phyloP scores from a whole-genome alignment of 2,329 filamentous ascomycete genomes.

The Sclerotinia glacialis region DNA sequence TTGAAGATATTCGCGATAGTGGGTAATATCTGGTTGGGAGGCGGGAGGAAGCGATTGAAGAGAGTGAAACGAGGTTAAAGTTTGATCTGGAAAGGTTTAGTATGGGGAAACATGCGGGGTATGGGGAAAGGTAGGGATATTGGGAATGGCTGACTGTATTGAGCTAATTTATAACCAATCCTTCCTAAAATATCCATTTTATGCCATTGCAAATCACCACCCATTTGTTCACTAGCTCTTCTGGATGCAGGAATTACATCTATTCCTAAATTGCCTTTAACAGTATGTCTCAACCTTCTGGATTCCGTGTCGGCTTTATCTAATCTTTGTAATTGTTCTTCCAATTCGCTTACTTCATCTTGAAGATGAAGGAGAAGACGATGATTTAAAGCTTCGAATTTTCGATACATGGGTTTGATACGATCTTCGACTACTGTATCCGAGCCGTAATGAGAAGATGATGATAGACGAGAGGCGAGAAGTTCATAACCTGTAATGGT shows the following conservation, averaged over 20 bases:
- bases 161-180: slow-evolving; percentile 63
- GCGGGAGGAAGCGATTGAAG: slow-evolving; percentile 52
- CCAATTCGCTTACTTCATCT: slow-evolving; percentile 77
- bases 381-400: slow-evolving; percentile 79
- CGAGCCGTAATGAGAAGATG: slow-evolving; percentile 25
- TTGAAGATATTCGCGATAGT: slow-evolving; percentile 55
- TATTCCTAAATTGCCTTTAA: slow-evolving; percentile 12
- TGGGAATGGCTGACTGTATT: slow-evolving; percentile 57
- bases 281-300: slow-evolving; percentile 24
- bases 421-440: slow-evolving; percentile 29
- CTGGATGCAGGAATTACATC: slow-evolving; percentile 57
- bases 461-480: slow-evolving; percentile 54
- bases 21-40: slow-evolving; percentile 48
- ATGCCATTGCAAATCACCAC: slow-evolving; percentile 57
- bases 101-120: neutral
- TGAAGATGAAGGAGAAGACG: slow-evolving; percentile 79
- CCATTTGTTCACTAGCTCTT: slow-evolving; percentile 50
- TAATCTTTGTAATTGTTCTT: slow-evolving; percentile 69
- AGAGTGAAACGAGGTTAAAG: slow-evolving; percentile 56
- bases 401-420: slow-evolving; percentile 68
- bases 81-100: slow-evolving; percentile 47
- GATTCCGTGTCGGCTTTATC: slow-evolving; percentile 58
- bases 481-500: slow-evolving; percentile 60
- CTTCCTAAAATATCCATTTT: slow-evolving; percentile 59
- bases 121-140: neutral